A percentile compares a stretch with the other conserved stretches of the same genome.
phyloP scores from a whole-genome alignment of 2,329 filamentous ascomycete genomes.

The Fusarium sp. region DNA sequence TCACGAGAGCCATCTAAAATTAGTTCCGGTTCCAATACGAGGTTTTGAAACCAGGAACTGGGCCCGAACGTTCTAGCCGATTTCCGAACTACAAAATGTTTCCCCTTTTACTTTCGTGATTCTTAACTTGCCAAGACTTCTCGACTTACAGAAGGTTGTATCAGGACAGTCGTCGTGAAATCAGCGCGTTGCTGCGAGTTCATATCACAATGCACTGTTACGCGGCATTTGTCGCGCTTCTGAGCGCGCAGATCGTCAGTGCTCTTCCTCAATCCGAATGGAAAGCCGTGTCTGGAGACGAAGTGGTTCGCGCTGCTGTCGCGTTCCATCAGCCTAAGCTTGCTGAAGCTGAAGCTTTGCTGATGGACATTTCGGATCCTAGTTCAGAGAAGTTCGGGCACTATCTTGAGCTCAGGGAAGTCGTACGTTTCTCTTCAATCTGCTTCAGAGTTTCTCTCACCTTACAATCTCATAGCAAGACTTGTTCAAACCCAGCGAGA shows the following conservation, averaged over 20 bases:
- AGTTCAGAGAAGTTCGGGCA: background rate
- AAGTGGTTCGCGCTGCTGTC: slow-evolving; percentile 1
- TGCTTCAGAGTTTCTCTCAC: fast-evolving
- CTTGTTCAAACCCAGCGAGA: background rate
- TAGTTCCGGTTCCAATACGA: slow-evolving; percentile 1
- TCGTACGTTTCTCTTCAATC: background rate
- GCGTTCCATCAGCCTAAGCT: slow-evolving; percentile 2
- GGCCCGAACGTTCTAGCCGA: background rate
- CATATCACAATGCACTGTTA: background rate
- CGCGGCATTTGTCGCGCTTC: background rate
- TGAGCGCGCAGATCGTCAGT: background rate
- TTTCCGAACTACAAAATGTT: background rate
- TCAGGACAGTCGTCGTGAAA: background rate
- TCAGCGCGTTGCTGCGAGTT: no score
- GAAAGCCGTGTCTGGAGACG: background rate
- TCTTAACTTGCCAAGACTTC: background rate
- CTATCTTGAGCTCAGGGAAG: background rate
- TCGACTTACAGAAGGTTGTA: no score
- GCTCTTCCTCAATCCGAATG: background rate
- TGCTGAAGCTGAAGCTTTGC: background rate
- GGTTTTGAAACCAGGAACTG: background rate
- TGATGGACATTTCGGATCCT: slow-evolving; percentile 3
- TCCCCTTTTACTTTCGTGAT: background rate
- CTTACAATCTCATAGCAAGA: background rate
- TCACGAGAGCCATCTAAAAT: background rate